Conservation (phyloP, 2,329 filamentous ascomycete species). For the Phialocephala sp. region DNA sequence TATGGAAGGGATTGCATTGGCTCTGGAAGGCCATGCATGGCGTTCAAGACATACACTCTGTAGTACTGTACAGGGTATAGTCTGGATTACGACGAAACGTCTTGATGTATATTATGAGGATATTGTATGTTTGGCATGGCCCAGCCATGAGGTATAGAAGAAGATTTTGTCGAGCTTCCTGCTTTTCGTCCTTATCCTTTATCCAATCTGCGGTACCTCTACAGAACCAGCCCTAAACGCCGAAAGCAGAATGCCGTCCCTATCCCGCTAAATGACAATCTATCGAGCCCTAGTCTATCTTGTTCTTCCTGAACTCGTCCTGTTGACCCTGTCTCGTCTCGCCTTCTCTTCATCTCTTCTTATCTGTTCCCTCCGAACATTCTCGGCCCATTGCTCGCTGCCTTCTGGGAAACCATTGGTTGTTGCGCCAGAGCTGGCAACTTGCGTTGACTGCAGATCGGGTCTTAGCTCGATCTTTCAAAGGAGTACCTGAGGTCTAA, state of each 20-base stretch:
- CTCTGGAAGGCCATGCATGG: neutral
- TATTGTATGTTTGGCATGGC: slow-evolving; percentile 22
- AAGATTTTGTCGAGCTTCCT: slow-evolving; percentile 3
- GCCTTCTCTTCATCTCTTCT: slow-evolving; percentile 32
- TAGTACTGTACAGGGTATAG: too few species aligned
- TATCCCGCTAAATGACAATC: slow-evolving; percentile 15
- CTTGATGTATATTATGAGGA: slow-evolving; percentile 20
- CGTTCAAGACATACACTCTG: neutral
- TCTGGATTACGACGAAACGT: slow-evolving; percentile 12
- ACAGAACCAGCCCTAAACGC: neutral
- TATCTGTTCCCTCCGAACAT: slow-evolving; percentile 30
- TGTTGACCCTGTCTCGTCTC: slow-evolving; percentile 27
- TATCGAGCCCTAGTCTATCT: slow-evolving; percentile 14
- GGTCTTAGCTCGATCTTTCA: slow-evolving; percentile 13
- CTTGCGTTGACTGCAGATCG: slow-evolving; percentile 24
- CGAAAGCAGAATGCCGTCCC: slow-evolving; percentile 6
- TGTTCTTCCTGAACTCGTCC: slow-evolving; percentile 27
- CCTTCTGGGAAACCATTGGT: slow-evolving; percentile 27
- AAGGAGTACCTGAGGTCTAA: slow-evolving; percentile 28
- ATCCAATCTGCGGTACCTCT: neutral
- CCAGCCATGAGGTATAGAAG: slow-evolving; percentile 24
- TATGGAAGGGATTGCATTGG: slow-evolving; percentile 6
- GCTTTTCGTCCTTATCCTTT: neutral
- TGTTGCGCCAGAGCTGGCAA: slow-evolving; percentile 14
- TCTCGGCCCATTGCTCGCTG: slow-evolving; percentile 33